Evolutionary conservation across 257 asterid species (phyloP), one percentile per base, ranked within the genome.

Genomic region (Petunia axillaris): DNA sequence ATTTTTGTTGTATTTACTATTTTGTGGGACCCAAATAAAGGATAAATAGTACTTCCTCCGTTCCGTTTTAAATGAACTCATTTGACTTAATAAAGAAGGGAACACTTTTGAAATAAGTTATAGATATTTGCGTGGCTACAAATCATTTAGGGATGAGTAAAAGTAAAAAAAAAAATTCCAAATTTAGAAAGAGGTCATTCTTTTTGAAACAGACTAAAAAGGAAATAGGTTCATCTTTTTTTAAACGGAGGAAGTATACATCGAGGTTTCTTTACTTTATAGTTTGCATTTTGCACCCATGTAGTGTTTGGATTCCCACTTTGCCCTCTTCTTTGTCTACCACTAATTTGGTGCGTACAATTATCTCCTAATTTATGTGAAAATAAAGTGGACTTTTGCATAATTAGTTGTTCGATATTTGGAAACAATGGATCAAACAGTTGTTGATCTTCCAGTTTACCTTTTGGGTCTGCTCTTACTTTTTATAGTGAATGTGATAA

Each of bases 1-100:
- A 41, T 79, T 37, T 58, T 48, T 75, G 82, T 76, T 85, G 85
- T 50, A 60, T 73, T 35, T 50, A 35, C 78, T 82, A 84, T 15
- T 57, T 40, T 37, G 68, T 67, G 77, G 76, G 84, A n/a, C 65
- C 48, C 83, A 48, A 6, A 50, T 48, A 73, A 50, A 4, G 46
- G 25, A 25, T 25, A 25, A 25, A 25, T 25, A 25, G 0, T 25
- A 25, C 25, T 25, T 0, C 25, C 25, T 25, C 25, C 25, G 25
- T 25, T 25, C 25, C 25, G 0, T 0, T 25, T 25, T 25, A 25
- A 0, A 25, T 25, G 25, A 25, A 25, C 25, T 25, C 25, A 25
- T 25, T 25, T 25, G 25, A 25, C 25, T 25, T n/a, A n/a, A n/a
- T n/a, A n/a, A n/a, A n/a, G n/a, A n/a, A n/a, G n/a, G n/a, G n/a